Base-by-base conservation (phyloP, 129 eudicot genomes). In the Logfia minima region DNA sequence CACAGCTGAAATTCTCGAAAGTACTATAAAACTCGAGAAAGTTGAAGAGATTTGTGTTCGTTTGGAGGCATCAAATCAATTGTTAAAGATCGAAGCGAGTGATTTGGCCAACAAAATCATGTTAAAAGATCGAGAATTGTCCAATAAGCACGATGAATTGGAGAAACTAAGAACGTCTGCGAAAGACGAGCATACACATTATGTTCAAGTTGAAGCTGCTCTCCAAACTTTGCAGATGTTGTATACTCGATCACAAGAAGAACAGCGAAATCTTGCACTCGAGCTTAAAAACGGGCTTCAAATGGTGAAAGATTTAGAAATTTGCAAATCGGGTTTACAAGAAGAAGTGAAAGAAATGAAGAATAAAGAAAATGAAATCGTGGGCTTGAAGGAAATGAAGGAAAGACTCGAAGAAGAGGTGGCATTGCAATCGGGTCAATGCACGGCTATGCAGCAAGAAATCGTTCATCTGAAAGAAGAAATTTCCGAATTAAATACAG, bases 361-460 rank as follows among this genome's bases (percentile, higher is more conserved):
- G 79, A 81, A 82, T 52, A 52, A 90, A 29, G 83, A 84, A 77
- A 79, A 60, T 58, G 96, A 92, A 71, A 85, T 91, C 37, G 48
- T 69, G 28, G 81, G 77, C 17, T 61, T 95, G 83, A 86, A 87
- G 79, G 80, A 88, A 80, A 82, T 86, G 82, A 95, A 86, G 83
- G 89, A 82, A 80, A 91, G 85, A 79, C 93, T 91, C n/a, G 96
- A 95, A 77, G 91, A 83, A 66, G 91, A 92, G 66, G 92, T 92
- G 34, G 79, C 81, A 16, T 77, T 78, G 75, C 97, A 95, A 77
- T 73, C 82, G 68, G 92, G 84, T 26, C 77, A 78, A 72, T 87
- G 82, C 70, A 73, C 72, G 9, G 77, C 88, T 14, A 92, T 95
- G 76, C 89, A 88, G 71, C 66, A 80, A 52, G 92, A 95, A 59